These are phyloP conservation scores for Fusarium albosuccineum DNA, from an alignment of 2,329 filamentous ascomycete species.

Conservation along the genomic window DNA sequence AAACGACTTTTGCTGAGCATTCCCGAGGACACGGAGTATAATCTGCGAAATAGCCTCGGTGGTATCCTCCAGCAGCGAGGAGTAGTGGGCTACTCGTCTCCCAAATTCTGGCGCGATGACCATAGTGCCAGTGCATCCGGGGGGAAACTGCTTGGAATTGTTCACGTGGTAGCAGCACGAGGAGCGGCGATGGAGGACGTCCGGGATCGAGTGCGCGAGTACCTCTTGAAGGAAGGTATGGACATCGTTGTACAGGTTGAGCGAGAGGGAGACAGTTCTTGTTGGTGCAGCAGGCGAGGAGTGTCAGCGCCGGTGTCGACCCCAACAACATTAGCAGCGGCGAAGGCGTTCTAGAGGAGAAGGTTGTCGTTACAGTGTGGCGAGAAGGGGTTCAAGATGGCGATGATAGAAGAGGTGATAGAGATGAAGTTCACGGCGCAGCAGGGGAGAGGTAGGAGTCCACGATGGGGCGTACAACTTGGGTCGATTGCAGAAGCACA, in stretches of 20 bases:
- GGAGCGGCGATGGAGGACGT: conserved; percentile 86
- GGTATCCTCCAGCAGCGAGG: conserved; percentile 86
- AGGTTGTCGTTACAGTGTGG: conserved; percentile 9
- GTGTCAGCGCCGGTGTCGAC: conserved; percentile 44
- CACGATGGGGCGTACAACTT: conserved; percentile 15
- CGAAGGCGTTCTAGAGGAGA: conserved; percentile 51
- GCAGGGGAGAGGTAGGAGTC: conserved; percentile 12
- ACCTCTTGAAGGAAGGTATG: conserved; percentile 78
- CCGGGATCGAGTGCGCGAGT: conserved; percentile 78
- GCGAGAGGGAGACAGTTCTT: conserved; percentile 78
- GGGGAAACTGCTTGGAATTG: conserved; percentile 79
- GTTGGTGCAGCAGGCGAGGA: conserved; percentile 66
- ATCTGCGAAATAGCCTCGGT: conserved; percentile 85
- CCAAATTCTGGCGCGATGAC: conserved; percentile 94
- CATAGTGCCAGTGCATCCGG: conserved; percentile 58
- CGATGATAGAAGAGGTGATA: conserved; percentile 23
- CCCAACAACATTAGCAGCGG: conserved; percentile 47
- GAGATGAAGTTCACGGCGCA: conserved; percentile 16
- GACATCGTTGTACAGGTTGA: conserved; percentile 91
- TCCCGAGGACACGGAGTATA: conserved; percentile 88
- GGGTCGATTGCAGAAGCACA: conserved; percentile 11
- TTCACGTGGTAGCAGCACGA: conserved; percentile 84
- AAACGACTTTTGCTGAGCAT: conserved; percentile 86
- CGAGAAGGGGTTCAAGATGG: conserved; percentile 13
- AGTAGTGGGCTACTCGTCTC: conserved; percentile 86